Evolutionary conservation across 2,329 filamentous ascomycete species (phyloP).

Genomic region (Teratosphaeriaceae sp.): DNA sequence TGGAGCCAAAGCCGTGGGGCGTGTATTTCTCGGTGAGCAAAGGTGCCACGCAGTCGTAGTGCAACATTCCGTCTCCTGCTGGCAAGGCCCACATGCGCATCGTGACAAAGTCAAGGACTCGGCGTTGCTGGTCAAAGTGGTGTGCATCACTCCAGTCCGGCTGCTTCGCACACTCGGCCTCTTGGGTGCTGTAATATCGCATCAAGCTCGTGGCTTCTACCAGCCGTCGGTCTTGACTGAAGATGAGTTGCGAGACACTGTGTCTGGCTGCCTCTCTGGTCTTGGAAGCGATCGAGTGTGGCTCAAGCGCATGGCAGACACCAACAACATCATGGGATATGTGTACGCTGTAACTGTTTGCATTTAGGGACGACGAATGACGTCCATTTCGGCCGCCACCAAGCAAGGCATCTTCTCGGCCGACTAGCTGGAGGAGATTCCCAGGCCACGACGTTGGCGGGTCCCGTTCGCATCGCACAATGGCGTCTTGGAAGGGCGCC

Average conservation of each 20-base stretch:
- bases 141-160: constrained; percentile 78
- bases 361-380: constrained; percentile 27
- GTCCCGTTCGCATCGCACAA: constrained; percentile 74
- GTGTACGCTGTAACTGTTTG: constrained; percentile 4
- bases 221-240: constrained; percentile 83
- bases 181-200: constrained; percentile 74
- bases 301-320: constrained; percentile 64
- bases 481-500: constrained; percentile 72
- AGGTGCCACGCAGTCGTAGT: constrained; percentile 81
- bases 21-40: constrained; percentile 88
- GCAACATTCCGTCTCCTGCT: constrained; percentile 76
- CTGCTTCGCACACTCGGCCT: constrained; percentile 69
- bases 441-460: constrained; percentile 72
- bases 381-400: not conserved
- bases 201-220: constrained; percentile 78
- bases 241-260: constrained; percentile 76
- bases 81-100: constrained; percentile 84
- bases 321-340: constrained; percentile 61
- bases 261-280: constrained; percentile 73
- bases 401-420: constrained; percentile 64
- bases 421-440: constrained; percentile 66
- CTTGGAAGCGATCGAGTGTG: constrained; percentile 62
- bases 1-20: constrained; percentile 84
- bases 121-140: constrained; percentile 86
- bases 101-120: constrained; percentile 78